Evolutionary conservation across 768 basidiomycete genomes (phyloP).

Genomic region (Xerocomus spinulosus): DNA sequence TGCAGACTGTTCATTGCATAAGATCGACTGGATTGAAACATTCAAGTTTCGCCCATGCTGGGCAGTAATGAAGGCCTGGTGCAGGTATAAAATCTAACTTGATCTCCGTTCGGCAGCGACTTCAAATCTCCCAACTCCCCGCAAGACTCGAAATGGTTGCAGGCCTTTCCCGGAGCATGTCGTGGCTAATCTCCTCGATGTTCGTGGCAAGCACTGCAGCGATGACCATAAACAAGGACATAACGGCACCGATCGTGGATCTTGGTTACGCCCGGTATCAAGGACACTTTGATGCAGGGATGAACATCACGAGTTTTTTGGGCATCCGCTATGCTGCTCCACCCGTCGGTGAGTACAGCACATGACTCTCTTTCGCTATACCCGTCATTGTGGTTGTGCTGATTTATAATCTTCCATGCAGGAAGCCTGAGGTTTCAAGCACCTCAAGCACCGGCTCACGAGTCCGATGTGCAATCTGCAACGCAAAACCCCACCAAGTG

Average conservation of each 20-base stretch:
- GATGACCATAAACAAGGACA: background rate
- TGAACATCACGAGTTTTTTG: constrained; percentile 23
- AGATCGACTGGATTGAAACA: background rate
- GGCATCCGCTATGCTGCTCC: constrained; percentile 45
- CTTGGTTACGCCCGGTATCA: constrained; percentile 31
- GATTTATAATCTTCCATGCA: background rate
- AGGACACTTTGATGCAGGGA: constrained; percentile 19
- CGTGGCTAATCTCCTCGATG: background rate
- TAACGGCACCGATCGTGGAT: constrained; percentile 17
- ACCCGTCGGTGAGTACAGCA: constrained; percentile 35
- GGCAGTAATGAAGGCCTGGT: background rate
- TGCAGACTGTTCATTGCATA: no score
- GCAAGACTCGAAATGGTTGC: constrained; percentile 2
- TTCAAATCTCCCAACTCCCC: no score
- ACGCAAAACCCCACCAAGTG: constrained; percentile 25
- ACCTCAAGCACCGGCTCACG: constrained; percentile 22
- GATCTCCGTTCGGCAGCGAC: background rate
- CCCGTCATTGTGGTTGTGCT: background rate
- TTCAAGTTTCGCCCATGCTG: background rate
- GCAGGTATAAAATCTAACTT: background rate
- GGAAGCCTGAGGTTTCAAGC: constrained; percentile 26
- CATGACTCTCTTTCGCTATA: no score
- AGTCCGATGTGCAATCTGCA: constrained; percentile 23
- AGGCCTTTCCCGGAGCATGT: background rate
- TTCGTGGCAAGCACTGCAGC: background rate